Conservation (phyloP, 169 alveolate species). For the Cystoisospora suis region DNA sequence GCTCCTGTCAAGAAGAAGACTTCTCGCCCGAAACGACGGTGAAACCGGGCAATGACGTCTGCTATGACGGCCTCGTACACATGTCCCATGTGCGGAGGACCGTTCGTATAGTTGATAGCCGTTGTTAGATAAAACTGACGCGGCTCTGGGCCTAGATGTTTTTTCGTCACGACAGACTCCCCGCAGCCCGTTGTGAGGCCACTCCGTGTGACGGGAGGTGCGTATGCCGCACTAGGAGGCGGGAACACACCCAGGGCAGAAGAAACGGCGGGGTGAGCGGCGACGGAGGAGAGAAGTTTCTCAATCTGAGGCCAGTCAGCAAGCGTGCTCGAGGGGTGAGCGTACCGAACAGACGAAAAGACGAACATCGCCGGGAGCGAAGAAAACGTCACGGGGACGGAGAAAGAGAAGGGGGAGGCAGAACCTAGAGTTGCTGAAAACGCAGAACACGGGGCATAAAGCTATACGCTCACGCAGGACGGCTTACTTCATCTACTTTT, state of each 20-base stretch:
- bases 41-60: constrained; percentile 79
- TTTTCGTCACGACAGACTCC: not conserved
- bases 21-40: constrained; percentile 80
- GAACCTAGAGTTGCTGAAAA: not conserved
- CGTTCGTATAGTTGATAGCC: constrained; percentile 93
- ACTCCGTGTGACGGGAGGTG: not conserved
- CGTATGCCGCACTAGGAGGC: not conserved
- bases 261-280: not conserved
- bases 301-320: not conserved
- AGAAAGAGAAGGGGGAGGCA: not conserved
- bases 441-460: not conserved
- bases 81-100: constrained; percentile 94
- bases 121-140: constrained; percentile 82
- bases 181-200: not conserved
- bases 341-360: not conserved
- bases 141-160: not conserved
- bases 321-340: constrained; percentile 12
- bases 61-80: constrained; percentile 82
- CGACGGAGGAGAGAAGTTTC: not conserved
- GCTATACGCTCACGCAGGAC: not conserved
- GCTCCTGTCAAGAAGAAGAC: constrained; percentile 89
- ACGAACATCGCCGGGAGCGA: constrained; percentile 1
- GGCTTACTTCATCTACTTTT: not conserved
- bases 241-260: not conserved
- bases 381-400: not conserved